These are phyloP conservation scores for Fusarium burgessii DNA, from an alignment of 2,329 filamentous ascomycete genomes.

Conservation along the genomic window DNA sequence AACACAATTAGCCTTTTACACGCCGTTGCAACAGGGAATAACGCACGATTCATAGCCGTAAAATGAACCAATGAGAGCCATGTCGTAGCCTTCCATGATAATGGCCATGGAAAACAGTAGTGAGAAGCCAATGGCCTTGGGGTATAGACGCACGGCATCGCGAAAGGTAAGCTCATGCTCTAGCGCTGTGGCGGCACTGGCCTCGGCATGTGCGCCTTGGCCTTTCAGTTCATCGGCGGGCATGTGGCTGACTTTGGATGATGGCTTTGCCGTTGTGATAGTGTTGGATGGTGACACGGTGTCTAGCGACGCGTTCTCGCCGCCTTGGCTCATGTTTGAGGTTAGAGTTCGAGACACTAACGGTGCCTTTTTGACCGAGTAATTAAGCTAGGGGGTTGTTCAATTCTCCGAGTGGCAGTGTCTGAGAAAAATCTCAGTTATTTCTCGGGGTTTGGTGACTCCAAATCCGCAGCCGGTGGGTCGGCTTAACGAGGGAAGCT, in stretches of 20 bases:
- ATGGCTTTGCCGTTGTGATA: constrained; percentile 1
- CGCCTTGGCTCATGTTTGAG: constrained; percentile 16
- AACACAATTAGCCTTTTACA: background rate
- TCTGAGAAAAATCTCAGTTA: background rate
- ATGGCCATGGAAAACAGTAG: constrained; percentile 57
- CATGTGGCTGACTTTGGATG: background rate
- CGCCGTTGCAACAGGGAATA: no score
- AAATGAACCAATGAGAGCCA: constrained; percentile 56
- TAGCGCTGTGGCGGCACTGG: constrained; percentile 55
- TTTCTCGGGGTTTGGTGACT: background rate
- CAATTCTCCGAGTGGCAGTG: background rate
- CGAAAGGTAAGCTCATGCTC: constrained; percentile 54
- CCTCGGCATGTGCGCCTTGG: constrained; percentile 16
- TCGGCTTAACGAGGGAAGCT: constrained; percentile 6
- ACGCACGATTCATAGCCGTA: constrained; percentile 53
- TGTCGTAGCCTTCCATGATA: constrained; percentile 58
- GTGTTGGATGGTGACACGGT: constrained; percentile 17
- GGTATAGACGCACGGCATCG: constrained; percentile 54
- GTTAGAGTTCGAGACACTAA: constrained; percentile 8
- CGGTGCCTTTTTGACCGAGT: background rate
- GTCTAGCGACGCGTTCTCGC: constrained; percentile 8
- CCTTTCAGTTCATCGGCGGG: background rate
- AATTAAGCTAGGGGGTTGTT: background rate
- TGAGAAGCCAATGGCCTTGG: constrained; percentile 58
- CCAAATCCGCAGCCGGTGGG: background rate